A percentile compares a stretch with the other conserved stretches of the same genome.
phyloP scores from a whole-genome alignment of 768 basidiomycete genomes.

The Leucosporidium scottii region DNA sequence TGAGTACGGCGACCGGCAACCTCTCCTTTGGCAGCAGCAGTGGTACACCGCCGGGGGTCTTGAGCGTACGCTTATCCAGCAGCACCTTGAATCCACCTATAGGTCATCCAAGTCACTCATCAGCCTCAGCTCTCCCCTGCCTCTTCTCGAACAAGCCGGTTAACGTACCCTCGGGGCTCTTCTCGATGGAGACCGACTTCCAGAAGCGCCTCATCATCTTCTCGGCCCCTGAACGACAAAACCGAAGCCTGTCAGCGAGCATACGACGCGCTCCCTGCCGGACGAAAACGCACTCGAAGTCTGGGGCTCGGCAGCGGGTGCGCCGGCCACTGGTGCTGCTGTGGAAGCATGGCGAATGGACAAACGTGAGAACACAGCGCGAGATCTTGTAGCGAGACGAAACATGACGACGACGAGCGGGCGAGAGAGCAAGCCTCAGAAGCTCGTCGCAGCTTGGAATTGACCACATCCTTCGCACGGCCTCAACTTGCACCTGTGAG shows the following conservation, averaged over 20 bases:
- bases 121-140: not conserved
- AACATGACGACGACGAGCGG: not conserved
- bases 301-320: conserved; percentile 1
- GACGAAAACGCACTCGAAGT: conserved; percentile 1
- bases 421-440: not conserved
- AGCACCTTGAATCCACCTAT: conserved; percentile 23
- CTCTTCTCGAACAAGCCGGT: not conserved
- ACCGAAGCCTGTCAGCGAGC: not conserved
- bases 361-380: not conserved
- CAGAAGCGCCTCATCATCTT: conserved; percentile 83
- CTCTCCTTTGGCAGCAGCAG: conserved; percentile 66
- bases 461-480: not conserved
- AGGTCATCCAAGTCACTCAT: not conserved
- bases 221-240: conserved; percentile 61
- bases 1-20: conserved; percentile 65
- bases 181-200: conserved; percentile 77
- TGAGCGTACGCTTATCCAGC: conserved; percentile 51
- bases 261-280: too few species aligned
- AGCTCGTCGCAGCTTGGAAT: not conserved
- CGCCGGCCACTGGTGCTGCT: not conserved
- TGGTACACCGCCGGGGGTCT: conserved; percentile 76
- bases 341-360: not conserved
- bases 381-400: not conserved
- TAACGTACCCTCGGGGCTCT: conserved; percentile 44
- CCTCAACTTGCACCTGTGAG: too few species aligned